phyloP scores from a whole-genome alignment of 2,329 filamentous ascomycete species.

The Microcera coccophila region DNA sequence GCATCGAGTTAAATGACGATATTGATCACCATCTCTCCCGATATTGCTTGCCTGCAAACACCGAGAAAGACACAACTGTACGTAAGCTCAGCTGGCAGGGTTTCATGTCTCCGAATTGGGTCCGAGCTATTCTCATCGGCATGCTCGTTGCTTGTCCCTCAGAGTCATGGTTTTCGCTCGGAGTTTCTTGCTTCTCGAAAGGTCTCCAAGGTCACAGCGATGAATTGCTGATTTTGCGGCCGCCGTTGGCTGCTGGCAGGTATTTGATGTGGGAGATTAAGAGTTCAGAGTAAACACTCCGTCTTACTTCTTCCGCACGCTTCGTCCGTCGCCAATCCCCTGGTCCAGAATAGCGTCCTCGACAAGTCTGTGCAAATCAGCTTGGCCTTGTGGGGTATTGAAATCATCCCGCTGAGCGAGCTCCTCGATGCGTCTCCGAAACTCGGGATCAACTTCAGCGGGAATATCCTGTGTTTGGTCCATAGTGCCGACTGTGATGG shows the following conservation, averaged over 20 bases:
- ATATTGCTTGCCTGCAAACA: conserved; percentile 55
- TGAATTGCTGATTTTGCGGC: conserved; percentile 53
- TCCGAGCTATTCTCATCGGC: conserved; percentile 45
- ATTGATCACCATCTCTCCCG: conserved; percentile 67
- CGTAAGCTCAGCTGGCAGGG: conserved; percentile 58
- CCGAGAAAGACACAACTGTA: conserved; percentile 30
- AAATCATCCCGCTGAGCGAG: conserved; percentile 81
- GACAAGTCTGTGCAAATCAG: conserved; percentile 71
- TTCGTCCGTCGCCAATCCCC: conserved; percentile 59
- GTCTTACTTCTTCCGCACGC: conserved; percentile 58
- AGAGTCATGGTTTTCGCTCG: conserved; percentile 54
- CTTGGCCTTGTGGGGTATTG: conserved; percentile 73
- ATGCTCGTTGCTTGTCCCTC: conserved; percentile 41
- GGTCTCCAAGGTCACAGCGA: conserved; percentile 41
- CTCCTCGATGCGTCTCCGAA: conserved; percentile 83
- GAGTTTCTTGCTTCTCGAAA: conserved; percentile 48
- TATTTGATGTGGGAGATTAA: conserved; percentile 60
- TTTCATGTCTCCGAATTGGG: conserved; percentile 53
- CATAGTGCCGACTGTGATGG: conserved; percentile 74
- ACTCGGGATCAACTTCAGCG: conserved; percentile 71
- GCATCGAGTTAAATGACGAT: conserved; percentile 52
- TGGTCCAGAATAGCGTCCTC: conserved; percentile 73
- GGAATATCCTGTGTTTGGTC: conserved; percentile 56
- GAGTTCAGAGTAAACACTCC: conserved; percentile 42
- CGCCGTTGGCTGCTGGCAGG: conserved; percentile 46